These are phyloP conservation scores for Glomus cerebriforme DNA, from an alignment of 192 early-diverging fungal genomes.

Conservation along the genomic window DNA sequence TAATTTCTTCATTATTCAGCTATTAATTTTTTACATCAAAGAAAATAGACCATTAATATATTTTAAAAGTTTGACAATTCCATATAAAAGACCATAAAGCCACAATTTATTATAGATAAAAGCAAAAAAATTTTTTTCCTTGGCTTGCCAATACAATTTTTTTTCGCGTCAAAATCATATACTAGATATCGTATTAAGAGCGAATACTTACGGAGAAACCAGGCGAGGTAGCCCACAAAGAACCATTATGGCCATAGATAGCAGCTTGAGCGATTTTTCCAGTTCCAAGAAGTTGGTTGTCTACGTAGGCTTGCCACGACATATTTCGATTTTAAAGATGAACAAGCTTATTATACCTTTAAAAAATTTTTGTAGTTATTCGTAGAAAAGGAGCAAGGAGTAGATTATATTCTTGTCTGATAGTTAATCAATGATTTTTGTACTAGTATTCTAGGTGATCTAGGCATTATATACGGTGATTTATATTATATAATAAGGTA, in stretches of 20 bases:
- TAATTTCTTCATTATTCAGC: slow-evolving; percentile 56
- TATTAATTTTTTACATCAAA: slow-evolving; percentile 30
- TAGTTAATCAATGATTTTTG: too few relatives aligned
- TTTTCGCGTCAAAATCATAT: background rate
- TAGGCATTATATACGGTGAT: too few relatives aligned
- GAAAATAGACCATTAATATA: too few relatives aligned
- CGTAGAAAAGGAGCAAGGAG: too few relatives aligned
- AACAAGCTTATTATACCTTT: too few relatives aligned
- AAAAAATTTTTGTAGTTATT: too few relatives aligned
- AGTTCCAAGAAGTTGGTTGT: slow-evolving; percentile 75
- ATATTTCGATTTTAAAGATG: slow-evolving; percentile 38
- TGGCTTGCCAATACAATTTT: background rate
- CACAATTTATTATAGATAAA: background rate
- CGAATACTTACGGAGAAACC: slow-evolving; percentile 67
- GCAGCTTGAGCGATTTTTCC: slow-evolving; percentile 72
- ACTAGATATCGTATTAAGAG: background rate
- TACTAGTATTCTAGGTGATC: too few relatives aligned
- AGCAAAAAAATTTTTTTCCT: background rate
- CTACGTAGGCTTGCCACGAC: slow-evolving; percentile 86
- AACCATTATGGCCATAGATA: slow-evolving; percentile 83
- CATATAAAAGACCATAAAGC: slow-evolving; percentile 4
- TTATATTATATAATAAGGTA: too few relatives aligned
- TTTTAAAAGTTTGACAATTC: background rate
- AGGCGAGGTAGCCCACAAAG: slow-evolving; percentile 77
- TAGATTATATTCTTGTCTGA: too few relatives aligned